Evolutionary conservation across 805 yeast species (phyloP), one percentile per base, ranked within the genome.

Genomic region (Kluyveromyces starmeri): DNA sequence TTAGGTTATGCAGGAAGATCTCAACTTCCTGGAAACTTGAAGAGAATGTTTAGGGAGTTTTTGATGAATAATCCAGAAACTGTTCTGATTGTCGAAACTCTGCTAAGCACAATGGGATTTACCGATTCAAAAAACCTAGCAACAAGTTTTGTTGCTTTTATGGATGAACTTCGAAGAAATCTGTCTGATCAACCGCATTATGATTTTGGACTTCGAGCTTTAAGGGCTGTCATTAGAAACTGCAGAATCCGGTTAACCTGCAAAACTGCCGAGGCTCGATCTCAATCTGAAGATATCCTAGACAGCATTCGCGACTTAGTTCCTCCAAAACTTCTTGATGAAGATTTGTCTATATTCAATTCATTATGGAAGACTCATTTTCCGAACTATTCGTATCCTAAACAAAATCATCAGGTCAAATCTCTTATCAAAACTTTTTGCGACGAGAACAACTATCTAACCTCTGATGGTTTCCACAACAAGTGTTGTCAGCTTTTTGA

Each of bases 1-100:
- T 96, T 96, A 1, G 78, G 70, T 1, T 89, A 89, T 49, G 74
- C 75, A 9, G 97, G 96, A 0, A 72, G 97, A 53, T 71, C 83
- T 3, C 68, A 67, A 16, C 59, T 89, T 9, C 97, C 97, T 0
- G 95, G 88, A 37, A 89, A 88, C 50, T 61, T 89, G 58, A 81
- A 80, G 50, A 80, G 75, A 48, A 68, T 79, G 21, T 89, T 88
- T 57, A 63, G 94, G 37, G 73, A 78, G 9, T 77, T 84, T 46
- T 71, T 86, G 0, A 76, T 89, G 76, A 67, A 68, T 3, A 61
- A 61, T 20, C 94, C 97, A 0, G 95, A 89, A 44, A 65, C 67
- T 12, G 70, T 63, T 15, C 53, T 68, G 1, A 89, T 89, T 40
- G 75, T 81, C 2, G 80, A 78, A 40, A 85, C 78, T 0, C 50